Conservation (phyloP, 768 basidiomycete genomes). For the Exsudoporus frostii region DNA sequence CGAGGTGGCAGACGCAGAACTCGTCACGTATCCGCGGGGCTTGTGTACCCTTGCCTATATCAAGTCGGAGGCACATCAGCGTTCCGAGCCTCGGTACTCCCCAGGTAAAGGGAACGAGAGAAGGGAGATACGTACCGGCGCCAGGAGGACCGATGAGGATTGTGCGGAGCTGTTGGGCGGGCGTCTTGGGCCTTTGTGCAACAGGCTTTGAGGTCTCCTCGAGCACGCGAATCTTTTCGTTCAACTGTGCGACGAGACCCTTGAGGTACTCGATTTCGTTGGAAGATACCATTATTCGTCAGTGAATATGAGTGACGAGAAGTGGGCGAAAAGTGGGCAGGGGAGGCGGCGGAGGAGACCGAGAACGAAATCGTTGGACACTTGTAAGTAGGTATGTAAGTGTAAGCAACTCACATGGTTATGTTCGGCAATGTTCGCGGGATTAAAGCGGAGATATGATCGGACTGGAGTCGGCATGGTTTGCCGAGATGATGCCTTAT, state of each 20-base stretch:
- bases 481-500: neutral
- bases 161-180: constrained; percentile 78
- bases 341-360: neutral
- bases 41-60: constrained; percentile 94
- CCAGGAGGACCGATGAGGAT: constrained; percentile 97
- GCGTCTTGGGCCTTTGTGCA: constrained; percentile 45
- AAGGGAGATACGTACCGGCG: constrained; percentile 61
- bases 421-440: constrained; percentile 5
- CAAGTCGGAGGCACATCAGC: neutral
- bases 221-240: constrained; percentile 79
- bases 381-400: no score
- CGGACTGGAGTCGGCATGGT: constrained; percentile 9
- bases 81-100: neutral
- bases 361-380: neutral
- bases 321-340: neutral
- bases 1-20: constrained; percentile 97
- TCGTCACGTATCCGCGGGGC: constrained; percentile 89
- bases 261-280: constrained; percentile 96
- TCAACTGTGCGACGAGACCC: constrained; percentile 82
- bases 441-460: constrained; percentile 25
- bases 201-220: constrained; percentile 65
- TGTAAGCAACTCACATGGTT: constrained; percentile 1
- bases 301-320: neutral
- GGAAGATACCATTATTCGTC: constrained; percentile 51
- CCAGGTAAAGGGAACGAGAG: no score